phyloP scores from a whole-genome alignment of 129 eudicot species.

The Glebionis coronaria region DNA sequence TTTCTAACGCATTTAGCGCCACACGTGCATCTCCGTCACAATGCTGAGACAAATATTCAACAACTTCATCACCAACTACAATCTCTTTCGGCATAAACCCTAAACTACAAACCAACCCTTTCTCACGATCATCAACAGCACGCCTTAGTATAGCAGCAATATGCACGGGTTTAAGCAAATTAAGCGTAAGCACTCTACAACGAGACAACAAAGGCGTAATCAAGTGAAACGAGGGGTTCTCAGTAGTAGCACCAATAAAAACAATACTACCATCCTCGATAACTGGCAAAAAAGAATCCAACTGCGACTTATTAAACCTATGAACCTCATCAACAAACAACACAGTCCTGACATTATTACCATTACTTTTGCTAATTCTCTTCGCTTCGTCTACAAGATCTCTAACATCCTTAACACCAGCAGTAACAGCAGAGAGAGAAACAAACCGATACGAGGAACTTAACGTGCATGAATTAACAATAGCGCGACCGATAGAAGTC shows the following conservation, averaged over 20 bases:
- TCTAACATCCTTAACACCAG: slow-evolving; percentile 90
- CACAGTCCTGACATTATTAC: slow-evolving; percentile 44
- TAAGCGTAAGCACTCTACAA: slow-evolving; percentile 67
- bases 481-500: slow-evolving; percentile 85
- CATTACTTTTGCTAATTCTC: slow-evolving; percentile 22
- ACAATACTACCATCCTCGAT: slow-evolving; percentile 87
- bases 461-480: slow-evolving; percentile 39
- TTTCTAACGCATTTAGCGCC: slow-evolving; percentile 77
- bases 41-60: slow-evolving; percentile 47
- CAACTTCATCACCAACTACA: slow-evolving; percentile 37
- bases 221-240: slow-evolving; percentile 88
- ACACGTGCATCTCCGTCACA: slow-evolving; percentile 95
- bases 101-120: slow-evolving; percentile 45
- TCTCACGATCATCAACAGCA: slow-evolving; percentile 47
- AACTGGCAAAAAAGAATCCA: slow-evolving; percentile 83
- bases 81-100: slow-evolving; percentile 9
- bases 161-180: slow-evolving; percentile 49
- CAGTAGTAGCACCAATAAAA: slow-evolving; percentile 89
- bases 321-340: slow-evolving; percentile 92
- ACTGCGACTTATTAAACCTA: slow-evolving; percentile 86
- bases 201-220: slow-evolving; percentile 82
- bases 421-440: slow-evolving; percentile 66
- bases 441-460: slow-evolving; percentile 49
- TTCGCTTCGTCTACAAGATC: slow-evolving; percentile 83
- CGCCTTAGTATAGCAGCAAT: slow-evolving; percentile 44